Evolutionary conservation across 164 flowering plant genomes (phyloP), one percentile per base, ranked within the genome.

Genomic region (Protea cynaroides): DNA sequence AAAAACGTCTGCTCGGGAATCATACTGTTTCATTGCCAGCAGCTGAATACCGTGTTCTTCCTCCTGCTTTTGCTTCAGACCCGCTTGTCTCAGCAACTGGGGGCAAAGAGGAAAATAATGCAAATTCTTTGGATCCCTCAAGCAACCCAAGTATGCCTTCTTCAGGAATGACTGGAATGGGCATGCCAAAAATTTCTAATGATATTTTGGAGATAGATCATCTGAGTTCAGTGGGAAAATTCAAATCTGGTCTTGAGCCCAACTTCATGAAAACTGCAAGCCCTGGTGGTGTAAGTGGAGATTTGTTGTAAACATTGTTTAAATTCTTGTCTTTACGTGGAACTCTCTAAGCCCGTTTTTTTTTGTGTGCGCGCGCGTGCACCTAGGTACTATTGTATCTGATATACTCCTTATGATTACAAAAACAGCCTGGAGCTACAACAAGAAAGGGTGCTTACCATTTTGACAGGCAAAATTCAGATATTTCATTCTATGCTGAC

Each of bases 61-160:
- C 52, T n/a, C 96, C 90, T 68, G 96, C 98, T 59, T 89, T 91
- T 78, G 81, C 94, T 52, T 91, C 96, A 43, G 96, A 87, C 67
- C 96, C 97, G 67, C 72, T 70, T 64, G 58, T 71, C 12, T 72
- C 84, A 69, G 69, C 65, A 68, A 61, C 62, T 65, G 82, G 76
- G 46, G 71, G 62, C 54, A 66, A 61, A 53, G 83, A 81, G 44
- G 67, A 64, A 59, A 58, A 37, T 38, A 61, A 36, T 53, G 17
- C 71, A 43, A 65, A 60, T 61, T 50, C 71, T 34, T 55, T 66
- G 24, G 62, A 58, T 29, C 65, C 75, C 44, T 13, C 62, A 25
- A 66, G 22, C 44, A 67, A 65, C 71, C 50, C 58, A 58, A 65
- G 58, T 59, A 65, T 75, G 25, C 62, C 76, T 50, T 46, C 78